Evolutionary conservation across 2,329 filamentous ascomycete species (phyloP), one percentile per base, ranked within the genome.

Genomic region (Apiospora rasikravindrae): DNA sequence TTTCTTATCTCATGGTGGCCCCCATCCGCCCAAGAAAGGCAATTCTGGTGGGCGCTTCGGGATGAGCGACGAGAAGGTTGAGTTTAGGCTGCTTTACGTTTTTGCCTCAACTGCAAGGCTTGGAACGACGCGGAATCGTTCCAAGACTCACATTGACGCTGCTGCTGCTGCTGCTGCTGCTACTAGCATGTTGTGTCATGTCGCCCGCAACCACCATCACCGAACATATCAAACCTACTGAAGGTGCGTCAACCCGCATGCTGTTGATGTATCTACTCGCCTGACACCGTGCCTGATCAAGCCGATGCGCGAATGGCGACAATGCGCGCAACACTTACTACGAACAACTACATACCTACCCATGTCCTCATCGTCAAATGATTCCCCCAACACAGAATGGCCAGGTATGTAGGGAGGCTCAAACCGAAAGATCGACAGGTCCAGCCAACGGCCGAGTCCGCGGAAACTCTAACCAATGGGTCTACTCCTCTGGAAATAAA

Each of bases 371-470:
- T 57, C 29, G 22, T n/a, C 19, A 40, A 40, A 37, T n/a, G n/a
- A n/a, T n/a, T n/a, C n/a, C 33, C 51, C 53, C 57, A 64, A 64
- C 57, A 40, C 57, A 64, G 40, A 14, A 24, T 40, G 2, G n/a
- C n/a, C n/a, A n/a, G n/a, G n/a, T n/a, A n/a, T n/a, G n/a, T n/a
- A 10, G 40, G 33, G 57, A 64, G 57, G 57, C 57, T 64, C 57
- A 64, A 64, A 64, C 57, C 33, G 22, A n/a, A n/a, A 10, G 57
- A 64, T 64, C 57, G 57, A 40, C 57, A 64, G 57, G 57, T 40
- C 57, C 57, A 64, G 57, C 33, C 33, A 40, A 64, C 57, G 19
- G 57, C 57, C 7, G 33, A 33, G 57, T 64, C 57, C 33, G 57
- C 13, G 57, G 57, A 13, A 64, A 64, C 57, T n/a, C 33, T 64